Evolutionary conservation across 768 basidiomycete species (phyloP).

Genomic region (Naganishia randhawae): DNA sequence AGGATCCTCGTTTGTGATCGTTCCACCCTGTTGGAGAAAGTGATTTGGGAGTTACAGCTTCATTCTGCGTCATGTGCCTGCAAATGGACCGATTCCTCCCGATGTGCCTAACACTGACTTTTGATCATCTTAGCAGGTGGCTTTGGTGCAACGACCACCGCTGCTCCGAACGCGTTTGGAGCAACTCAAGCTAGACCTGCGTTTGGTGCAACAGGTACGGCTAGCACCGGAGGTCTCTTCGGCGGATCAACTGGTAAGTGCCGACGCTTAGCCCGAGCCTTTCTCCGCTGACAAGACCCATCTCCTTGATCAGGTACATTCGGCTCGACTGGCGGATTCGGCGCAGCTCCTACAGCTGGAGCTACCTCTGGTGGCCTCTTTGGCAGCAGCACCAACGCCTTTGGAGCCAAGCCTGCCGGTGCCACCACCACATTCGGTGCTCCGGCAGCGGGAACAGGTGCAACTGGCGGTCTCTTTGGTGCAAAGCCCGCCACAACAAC

Average conservation of each 20-base stretch:
- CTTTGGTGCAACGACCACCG: conserved; percentile 8
- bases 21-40: too few species aligned
- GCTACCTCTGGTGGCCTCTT: conserved; percentile 44
- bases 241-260: conserved; percentile 28
- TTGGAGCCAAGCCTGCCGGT: conserved; percentile 27
- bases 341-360: conserved; percentile 54
- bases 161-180: conserved; percentile 16
- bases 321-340: conserved; percentile 51
- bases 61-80: too few species aligned
- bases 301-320: conserved; percentile 32
- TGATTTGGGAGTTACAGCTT: too few species aligned
- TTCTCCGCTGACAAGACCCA: background rate
- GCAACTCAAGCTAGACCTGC: conserved; percentile 24
- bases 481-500: conserved; percentile 53
- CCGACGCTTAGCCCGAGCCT: background rate
- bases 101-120: background rate
- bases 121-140: conserved; percentile 8
- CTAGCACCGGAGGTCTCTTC: conserved; percentile 32
- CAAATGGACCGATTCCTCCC: too few species aligned
- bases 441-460: conserved; percentile 26
- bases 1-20: too few species aligned
- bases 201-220: conserved; percentile 30
- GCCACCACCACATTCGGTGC: conserved; percentile 27
- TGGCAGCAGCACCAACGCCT: conserved; percentile 31
- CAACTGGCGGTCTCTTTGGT: conserved; percentile 50